Conservation (phyloP, 1,284 basidiomycete species). For the Tilletiopsis washingtonensis region DNA sequence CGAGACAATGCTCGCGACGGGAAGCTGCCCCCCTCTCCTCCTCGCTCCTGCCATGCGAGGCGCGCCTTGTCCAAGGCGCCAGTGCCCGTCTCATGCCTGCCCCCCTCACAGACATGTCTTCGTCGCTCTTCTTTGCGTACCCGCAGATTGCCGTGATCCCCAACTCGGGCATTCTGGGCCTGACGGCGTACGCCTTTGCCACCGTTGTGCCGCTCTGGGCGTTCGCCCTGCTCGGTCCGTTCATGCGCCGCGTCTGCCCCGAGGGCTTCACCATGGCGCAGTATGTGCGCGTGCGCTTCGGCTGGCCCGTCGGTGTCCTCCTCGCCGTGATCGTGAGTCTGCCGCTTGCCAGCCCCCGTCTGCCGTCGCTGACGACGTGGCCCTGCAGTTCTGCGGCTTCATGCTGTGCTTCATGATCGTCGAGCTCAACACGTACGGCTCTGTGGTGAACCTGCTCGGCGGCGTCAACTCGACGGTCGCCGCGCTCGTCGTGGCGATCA, state of each 20-base stretch:
- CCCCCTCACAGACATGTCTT: constrained; percentile 40
- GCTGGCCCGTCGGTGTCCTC: constrained; percentile 43
- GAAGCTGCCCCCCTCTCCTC: constrained; percentile 28
- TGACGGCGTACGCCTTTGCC: constrained; percentile 41
- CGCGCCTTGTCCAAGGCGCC: too few species aligned
- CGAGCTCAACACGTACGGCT: constrained; percentile 46
- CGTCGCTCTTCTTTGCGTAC: constrained; percentile 43
- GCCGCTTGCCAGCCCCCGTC: too few species aligned
- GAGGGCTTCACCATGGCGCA: constrained; percentile 46
- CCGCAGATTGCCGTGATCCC: constrained; percentile 47
- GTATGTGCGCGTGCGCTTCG: constrained; percentile 43
- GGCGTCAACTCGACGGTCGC: constrained; percentile 39
- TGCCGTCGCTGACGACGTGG: too few species aligned
- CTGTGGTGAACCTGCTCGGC: constrained; percentile 29
- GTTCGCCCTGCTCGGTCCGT: constrained; percentile 45
- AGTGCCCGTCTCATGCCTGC: background rate
- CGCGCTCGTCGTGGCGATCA: constrained; percentile 41
- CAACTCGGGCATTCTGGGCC: constrained; percentile 39
- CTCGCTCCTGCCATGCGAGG: too few species aligned
- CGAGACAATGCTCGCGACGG: constrained; percentile 49
- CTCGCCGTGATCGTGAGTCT: constrained; percentile 22
- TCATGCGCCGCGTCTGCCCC: constrained; percentile 40
- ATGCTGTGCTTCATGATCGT: constrained; percentile 48
- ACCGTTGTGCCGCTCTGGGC: constrained; percentile 42
- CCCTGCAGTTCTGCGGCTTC: constrained; percentile 42